Conservation (phyloP, 176 grass and related monocot species). For the Microstegium vimineum region DNA sequence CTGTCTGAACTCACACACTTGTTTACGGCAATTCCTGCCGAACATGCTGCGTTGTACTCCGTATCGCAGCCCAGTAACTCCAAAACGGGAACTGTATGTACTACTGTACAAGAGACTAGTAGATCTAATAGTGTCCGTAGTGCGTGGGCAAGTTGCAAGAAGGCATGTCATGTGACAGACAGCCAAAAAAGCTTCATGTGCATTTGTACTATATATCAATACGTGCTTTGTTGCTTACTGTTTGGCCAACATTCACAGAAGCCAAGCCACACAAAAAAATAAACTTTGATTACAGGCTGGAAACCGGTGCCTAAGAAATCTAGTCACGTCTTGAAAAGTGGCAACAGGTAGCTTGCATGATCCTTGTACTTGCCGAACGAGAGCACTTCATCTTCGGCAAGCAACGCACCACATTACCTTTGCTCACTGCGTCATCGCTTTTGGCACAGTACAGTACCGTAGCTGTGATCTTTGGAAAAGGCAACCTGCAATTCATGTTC, state of each 20-base stretch:
- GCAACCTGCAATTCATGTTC: background rate
- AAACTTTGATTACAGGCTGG: background rate
- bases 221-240: constrained; percentile 15
- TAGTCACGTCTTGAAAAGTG: background rate
- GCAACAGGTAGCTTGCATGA: background rate
- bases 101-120: background rate
- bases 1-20: background rate
- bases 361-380: constrained; percentile 4
- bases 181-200: constrained; percentile 23
- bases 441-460: background rate
- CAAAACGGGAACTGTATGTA: background rate
- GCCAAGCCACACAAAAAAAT: background rate
- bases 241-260: constrained; percentile 9
- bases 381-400: background rate
- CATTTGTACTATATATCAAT: constrained; percentile 11
- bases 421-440: background rate
- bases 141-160: background rate
- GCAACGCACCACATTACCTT: background rate
- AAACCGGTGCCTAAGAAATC: background rate
- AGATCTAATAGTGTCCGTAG: background rate
- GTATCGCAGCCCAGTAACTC: background rate
- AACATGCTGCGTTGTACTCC: background rate
- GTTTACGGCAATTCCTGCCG: background rate
- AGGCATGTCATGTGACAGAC: constrained; percentile 31
- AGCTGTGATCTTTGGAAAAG: background rate